These are phyloP conservation scores for Massariosphaeria phaeospora DNA, from an alignment of 495 filamentous ascomycete species.

Conservation along the genomic window DNA sequence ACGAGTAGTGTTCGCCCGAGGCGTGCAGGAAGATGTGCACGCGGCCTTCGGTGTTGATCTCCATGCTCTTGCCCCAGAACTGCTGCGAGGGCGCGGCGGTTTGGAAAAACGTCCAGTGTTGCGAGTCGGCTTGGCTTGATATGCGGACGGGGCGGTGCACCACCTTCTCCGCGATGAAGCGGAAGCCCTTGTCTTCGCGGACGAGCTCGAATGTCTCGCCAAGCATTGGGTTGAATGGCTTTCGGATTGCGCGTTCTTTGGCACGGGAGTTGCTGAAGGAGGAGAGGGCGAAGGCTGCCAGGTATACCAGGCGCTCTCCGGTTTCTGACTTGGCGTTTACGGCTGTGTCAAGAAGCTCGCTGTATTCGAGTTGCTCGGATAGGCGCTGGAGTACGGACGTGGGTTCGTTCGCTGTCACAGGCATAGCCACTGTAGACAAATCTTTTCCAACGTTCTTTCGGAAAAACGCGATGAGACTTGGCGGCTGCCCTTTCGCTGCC, in stretches of 20 bases:
- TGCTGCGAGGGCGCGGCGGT: slow-evolving; percentile 86
- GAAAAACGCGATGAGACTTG: slow-evolving; percentile 86
- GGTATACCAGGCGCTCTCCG: slow-evolving; percentile 68
- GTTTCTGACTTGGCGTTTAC: slow-evolving; percentile 50
- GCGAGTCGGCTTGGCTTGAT: slow-evolving; percentile 85
- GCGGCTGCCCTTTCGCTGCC: slow-evolving; percentile 68
- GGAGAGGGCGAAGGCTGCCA: slow-evolving; percentile 87
- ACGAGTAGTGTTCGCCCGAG: slow-evolving; percentile 73
- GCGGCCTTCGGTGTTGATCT: slow-evolving; percentile 86
- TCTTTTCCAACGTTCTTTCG: slow-evolving; percentile 99
- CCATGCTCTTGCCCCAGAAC: slow-evolving; percentile 96
- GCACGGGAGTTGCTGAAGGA: slow-evolving; percentile 71
- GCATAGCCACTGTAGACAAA: slow-evolving; percentile 92
- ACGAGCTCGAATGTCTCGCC: slow-evolving; percentile 95
- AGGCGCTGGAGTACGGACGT: slow-evolving; percentile 80
- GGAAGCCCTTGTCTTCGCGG: slow-evolving; percentile 80
- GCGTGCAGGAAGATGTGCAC: slow-evolving; percentile 67
- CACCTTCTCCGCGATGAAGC: slow-evolving; percentile 89
- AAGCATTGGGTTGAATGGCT: slow-evolving; percentile 96
- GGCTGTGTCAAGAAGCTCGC: slow-evolving; percentile 72
- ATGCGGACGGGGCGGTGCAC: slow-evolving; percentile 86
- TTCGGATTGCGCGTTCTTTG: slow-evolving; percentile 87
- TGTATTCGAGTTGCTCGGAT: slow-evolving; percentile 86
- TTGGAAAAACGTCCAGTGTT: slow-evolving; percentile 78
- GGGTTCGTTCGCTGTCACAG: slow-evolving; percentile 92